A percentile compares a stretch with the other conserved stretches of the same genome.
These are phyloP conservation scores for Ambrosia hybrid DNA, from an alignment of 140 eudicot genomes.

Conservation along the genomic window DNA sequence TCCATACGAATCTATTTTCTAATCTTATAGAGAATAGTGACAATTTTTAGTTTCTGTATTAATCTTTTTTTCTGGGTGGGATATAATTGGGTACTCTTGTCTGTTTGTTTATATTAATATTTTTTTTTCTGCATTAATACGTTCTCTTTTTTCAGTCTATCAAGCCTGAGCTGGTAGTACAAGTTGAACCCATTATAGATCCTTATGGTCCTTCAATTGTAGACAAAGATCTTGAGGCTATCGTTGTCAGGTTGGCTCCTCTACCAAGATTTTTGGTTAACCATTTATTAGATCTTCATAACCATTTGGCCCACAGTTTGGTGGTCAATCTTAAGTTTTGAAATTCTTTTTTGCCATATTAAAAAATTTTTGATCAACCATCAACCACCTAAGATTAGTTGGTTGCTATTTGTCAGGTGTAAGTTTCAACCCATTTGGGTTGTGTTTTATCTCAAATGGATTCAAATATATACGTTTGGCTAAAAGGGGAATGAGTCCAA, in stretches of 20 bases:
- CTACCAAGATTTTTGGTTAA: constrained; percentile 17
- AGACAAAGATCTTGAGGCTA: constrained; percentile 82
- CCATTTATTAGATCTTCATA: background rate
- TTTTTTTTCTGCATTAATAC: constrained; percentile 7
- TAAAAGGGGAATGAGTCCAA: too few species aligned
- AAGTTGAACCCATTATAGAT: constrained; percentile 84
- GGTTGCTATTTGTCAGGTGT: too few species aligned
- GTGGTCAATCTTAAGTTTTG: too few species aligned
- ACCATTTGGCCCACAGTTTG: too few species aligned
- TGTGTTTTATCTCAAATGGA: background rate
- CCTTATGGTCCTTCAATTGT: constrained; percentile 95
- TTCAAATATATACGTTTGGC: too few species aligned
- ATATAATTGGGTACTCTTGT: too few species aligned
- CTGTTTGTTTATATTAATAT: too few species aligned
- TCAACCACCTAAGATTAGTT: too few species aligned
- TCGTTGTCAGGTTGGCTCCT: constrained; percentile 75
- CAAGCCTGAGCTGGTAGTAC: constrained; percentile 77
- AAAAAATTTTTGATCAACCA: too few species aligned
- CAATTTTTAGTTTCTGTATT: background rate
- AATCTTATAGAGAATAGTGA: background rate
- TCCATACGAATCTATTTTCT: background rate
- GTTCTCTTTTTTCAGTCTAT: constrained; percentile 55
- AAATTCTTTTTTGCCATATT: too few species aligned
- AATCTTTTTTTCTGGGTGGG: background rate
- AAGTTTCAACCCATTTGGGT: background rate